phyloP scores from a whole-genome alignment of 139 green algal genomes.

The Coelastrella sp. region DNA sequence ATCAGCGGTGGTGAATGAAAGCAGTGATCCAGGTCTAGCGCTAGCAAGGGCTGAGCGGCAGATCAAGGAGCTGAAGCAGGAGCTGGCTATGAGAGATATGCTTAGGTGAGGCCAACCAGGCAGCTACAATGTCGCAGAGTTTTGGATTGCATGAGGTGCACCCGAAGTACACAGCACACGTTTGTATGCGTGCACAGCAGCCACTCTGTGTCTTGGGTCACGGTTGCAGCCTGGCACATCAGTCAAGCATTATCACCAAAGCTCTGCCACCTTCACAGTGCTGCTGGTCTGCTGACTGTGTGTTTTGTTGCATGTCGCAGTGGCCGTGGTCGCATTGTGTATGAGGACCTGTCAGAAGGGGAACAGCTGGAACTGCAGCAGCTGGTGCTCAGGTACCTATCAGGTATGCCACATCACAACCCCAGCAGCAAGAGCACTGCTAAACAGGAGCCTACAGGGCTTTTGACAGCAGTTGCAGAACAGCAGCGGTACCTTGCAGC shows the following conservation, averaged over 20 bases:
- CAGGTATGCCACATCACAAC: background rate
- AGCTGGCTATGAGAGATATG: conserved; percentile 88
- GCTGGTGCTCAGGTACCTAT: conserved; percentile 56
- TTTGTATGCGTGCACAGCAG: background rate
- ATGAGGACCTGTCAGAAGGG: conserved; percentile 77
- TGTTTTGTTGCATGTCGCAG: conserved; percentile 34
- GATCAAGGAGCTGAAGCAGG: conserved; percentile 86
- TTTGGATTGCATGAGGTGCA: no score
- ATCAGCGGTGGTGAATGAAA: conserved; percentile 77
- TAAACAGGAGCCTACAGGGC: no score
- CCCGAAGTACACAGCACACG: background rate
- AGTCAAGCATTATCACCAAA: background rate
- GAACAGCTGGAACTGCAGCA: conserved; percentile 73
- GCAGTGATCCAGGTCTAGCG: conserved; percentile 74
- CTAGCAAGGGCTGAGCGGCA: conserved; percentile 78
- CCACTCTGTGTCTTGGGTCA: no score
- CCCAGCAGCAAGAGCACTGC: background rate
- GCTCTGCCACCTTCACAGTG: background rate
- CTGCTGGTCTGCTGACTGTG: background rate
- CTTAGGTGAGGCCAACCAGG: conserved; percentile 59
- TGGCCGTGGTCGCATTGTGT: conserved; percentile 68
- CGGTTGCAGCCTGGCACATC: no score
- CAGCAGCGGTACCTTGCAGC: no score
- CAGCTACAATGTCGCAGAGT: no score
- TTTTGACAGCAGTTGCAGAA: no score